Conservation (phyloP, 805 yeast genomes). For the Cyberlindnera mississippiensis region DNA sequence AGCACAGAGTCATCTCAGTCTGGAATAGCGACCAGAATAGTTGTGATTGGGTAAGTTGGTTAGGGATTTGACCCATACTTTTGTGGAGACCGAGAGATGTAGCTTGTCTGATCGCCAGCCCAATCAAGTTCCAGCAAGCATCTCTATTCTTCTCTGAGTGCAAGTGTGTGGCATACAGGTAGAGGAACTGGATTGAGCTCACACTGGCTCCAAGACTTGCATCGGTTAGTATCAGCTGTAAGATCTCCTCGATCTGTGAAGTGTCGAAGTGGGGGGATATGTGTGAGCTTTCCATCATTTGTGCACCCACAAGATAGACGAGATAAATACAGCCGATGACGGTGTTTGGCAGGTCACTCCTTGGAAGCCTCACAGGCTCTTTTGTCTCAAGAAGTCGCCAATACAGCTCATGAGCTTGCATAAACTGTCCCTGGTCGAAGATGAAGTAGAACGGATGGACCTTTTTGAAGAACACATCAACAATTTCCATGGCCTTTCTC, state of each 20-base stretch:
- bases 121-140: constrained; percentile 44
- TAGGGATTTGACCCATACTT: constrained; percentile 25
- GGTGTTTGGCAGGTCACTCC: constrained; percentile 14
- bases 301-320: constrained; percentile 34
- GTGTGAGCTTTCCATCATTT: constrained; percentile 24
- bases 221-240: constrained; percentile 40
- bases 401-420: constrained; percentile 33
- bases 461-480: constrained; percentile 36
- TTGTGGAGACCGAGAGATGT: constrained; percentile 46
- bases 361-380: not conserved
- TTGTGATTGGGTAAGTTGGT: constrained; percentile 28
- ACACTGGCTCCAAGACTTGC: constrained; percentile 41
- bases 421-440: constrained; percentile 34
- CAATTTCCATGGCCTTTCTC: constrained; percentile 35
- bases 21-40: constrained; percentile 42
- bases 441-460: constrained; percentile 43
- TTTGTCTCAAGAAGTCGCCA: constrained; percentile 28
- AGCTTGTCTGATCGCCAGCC: constrained; percentile 44
- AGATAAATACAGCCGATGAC: constrained; percentile 42
- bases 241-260: constrained; percentile 36
- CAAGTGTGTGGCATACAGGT: constrained; percentile 40
- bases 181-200: constrained; percentile 41
- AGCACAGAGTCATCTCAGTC: constrained; percentile 37
- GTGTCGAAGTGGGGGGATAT: constrained; percentile 11
- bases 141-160: constrained; percentile 44